Percentiles rank a stretch among this genome's conserved stretches.
Evolutionary conservation across 768 basidiomycete species (phyloP).

Genomic region (Melanogaster broomeanus): DNA sequence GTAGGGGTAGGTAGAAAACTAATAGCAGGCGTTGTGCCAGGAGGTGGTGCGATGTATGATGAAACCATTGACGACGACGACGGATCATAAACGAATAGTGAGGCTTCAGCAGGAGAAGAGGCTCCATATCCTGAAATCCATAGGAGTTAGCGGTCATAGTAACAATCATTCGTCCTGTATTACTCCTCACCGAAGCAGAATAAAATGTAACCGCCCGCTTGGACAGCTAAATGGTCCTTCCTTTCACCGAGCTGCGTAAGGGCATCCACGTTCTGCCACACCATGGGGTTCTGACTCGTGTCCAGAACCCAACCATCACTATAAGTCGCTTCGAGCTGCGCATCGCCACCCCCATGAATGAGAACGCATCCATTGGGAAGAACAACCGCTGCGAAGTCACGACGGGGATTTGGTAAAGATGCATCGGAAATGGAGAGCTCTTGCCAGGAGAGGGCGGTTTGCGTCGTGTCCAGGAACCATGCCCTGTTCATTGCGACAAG

Average conservation of each 20-base stretch:
- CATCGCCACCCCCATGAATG: conserved; percentile 80
- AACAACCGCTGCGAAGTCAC: conserved; percentile 59
- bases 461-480: conserved; percentile 64
- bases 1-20: conserved; percentile 39
- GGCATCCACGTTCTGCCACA: conserved; percentile 54
- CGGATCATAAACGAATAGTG: conserved; percentile 54
- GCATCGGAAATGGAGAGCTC: conserved; percentile 37
- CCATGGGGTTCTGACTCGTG: conserved; percentile 53
- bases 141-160: conserved; percentile 25
- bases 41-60: conserved; percentile 38
- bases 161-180: neutral
- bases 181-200: conserved; percentile 76
- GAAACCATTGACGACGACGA: conserved; percentile 40
- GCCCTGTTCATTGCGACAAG: conserved; percentile 60
- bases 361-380: conserved; percentile 57
- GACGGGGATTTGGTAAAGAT: conserved; percentile 56
- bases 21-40: conserved; percentile 27
- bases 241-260: conserved; percentile 62
- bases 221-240: conserved; percentile 74
- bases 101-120: conserved; percentile 45
- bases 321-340: conserved; percentile 49
- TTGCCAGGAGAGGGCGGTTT: conserved; percentile 51
- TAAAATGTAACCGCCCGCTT: conserved; percentile 59
- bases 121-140: conserved; percentile 27
- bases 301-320: conserved; percentile 75